Evolutionary conservation across 169 alveolate species (phyloP).

Genomic region (Babesia microti): DNA sequence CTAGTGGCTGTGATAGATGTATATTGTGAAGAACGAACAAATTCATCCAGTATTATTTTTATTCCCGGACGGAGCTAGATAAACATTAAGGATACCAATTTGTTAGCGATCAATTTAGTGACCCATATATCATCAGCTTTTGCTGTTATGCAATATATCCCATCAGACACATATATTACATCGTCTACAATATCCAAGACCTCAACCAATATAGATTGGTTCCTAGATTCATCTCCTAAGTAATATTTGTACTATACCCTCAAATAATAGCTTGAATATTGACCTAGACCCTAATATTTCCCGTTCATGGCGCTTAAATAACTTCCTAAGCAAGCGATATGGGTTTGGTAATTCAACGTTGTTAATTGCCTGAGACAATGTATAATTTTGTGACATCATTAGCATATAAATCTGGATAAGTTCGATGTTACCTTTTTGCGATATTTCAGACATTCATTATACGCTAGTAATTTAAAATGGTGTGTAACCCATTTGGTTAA

Average conservation of each 20-base stretch:
- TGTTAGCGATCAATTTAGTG: conserved; percentile 5
- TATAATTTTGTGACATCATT: conserved; percentile 1
- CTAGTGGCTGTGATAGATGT: no score
- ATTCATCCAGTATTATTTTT: conserved; percentile 27
- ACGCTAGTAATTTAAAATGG: not conserved
- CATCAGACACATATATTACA: conserved; percentile 19
- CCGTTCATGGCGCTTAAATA: conserved; percentile 1
- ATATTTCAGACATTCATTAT: conserved; percentile 1
- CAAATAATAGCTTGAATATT: conserved; percentile 7
- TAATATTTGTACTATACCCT: conserved; percentile 5
- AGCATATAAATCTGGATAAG: not conserved
- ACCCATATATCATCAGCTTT: conserved; percentile 23
- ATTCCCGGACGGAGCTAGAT: conserved; percentile 10
- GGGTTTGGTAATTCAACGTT: conserved; percentile 36
- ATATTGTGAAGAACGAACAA: not conserved
- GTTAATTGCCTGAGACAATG: conserved; percentile 7
- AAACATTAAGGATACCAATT: no score
- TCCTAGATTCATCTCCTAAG: conserved; percentile 24
- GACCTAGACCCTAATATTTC: conserved; percentile 20
- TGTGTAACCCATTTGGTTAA: not conserved
- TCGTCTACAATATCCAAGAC: conserved; percentile 14
- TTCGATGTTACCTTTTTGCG: not conserved
- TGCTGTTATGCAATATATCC: conserved; percentile 4
- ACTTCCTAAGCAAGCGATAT: conserved; percentile 4
- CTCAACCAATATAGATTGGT: conserved; percentile 24